Evolutionary conservation across 805 yeast species (phyloP).

Genomic region (Wickerhamiella nectarea): DNA sequence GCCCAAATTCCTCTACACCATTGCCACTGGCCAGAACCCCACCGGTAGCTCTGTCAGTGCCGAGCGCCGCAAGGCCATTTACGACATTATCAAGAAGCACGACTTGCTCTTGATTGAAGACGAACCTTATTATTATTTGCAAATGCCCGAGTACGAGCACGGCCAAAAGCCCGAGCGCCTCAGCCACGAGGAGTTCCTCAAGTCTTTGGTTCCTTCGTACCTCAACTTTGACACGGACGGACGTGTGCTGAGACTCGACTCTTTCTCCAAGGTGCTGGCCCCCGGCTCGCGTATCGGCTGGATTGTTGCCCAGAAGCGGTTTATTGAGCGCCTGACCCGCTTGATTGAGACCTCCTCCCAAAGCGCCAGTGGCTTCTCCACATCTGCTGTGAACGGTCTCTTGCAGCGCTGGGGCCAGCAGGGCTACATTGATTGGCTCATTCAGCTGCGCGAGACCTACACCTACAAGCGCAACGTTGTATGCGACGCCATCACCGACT

Average conservation of each 20-base stretch:
- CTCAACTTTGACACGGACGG: conserved; percentile 70
- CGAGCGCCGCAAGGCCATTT: conserved; percentile 67
- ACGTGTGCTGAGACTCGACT: conserved; percentile 76
- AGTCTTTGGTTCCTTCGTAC: conserved; percentile 62
- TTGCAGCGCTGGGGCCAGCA: conserved; percentile 79
- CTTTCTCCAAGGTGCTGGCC: conserved; percentile 81
- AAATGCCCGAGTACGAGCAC: conserved; percentile 61
- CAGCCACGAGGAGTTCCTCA: conserved; percentile 51
- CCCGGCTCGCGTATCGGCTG: conserved; percentile 87
- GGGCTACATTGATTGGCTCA: conserved; percentile 83
- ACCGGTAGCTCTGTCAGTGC: conserved; percentile 73
- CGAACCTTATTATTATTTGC: conserved; percentile 94
- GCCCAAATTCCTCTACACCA: conserved; percentile 81
- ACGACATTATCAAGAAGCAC: conserved; percentile 67
- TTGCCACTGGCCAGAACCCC: conserved; percentile 96
- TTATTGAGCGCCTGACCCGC: conserved; percentile 55
- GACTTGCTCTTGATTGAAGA: conserved; percentile 84
- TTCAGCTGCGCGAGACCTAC: conserved; percentile 59
- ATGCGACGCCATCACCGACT: conserved; percentile 53
- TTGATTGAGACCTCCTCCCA: conserved; percentile 74
- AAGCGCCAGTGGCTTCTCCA: conserved; percentile 69
- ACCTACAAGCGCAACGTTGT: conserved; percentile 80
- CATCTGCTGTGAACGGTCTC: conserved; percentile 53
- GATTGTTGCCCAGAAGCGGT: conserved; percentile 57
- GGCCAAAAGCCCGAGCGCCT: conserved; percentile 27